Percentiles rank a stretch among this genome's conserved stretches.
These are phyloP conservation scores for Arachnomyces sp. DNA, from an alignment of 2,329 filamentous ascomycete species.

Conservation along the genomic window DNA sequence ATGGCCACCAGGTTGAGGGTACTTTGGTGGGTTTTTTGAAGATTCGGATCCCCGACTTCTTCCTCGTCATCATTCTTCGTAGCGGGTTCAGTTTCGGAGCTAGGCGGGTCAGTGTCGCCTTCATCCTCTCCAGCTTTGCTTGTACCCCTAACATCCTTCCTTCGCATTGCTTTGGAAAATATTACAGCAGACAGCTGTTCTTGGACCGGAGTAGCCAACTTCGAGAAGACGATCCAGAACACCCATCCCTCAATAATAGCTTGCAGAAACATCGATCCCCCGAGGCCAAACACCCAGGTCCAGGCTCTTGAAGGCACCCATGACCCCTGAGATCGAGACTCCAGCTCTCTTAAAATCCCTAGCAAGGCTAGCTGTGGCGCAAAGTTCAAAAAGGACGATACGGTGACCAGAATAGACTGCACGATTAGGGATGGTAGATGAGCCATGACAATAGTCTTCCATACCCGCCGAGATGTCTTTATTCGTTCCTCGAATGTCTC, in stretches of 20 bases:
- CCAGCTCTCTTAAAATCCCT: conserved; percentile 56
- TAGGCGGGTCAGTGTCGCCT: conserved; percentile 18
- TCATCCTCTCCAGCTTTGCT: conserved; percentile 29
- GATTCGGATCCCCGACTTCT: conserved; percentile 43
- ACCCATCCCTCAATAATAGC: conserved; percentile 57
- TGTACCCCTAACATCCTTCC: conserved; percentile 63
- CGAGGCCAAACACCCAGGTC: conserved; percentile 60
- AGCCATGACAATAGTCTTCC: conserved; percentile 51
- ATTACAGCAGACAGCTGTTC: conserved; percentile 63
- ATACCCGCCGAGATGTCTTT: conserved; percentile 39
- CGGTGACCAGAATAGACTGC: conserved; percentile 52
- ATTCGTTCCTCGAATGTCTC: conserved; percentile 35
- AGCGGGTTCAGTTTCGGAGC: conserved; percentile 23
- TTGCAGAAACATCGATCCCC: conserved; percentile 47
- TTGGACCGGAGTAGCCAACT: conserved; percentile 57
- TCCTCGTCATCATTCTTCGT: conserved; percentile 29
- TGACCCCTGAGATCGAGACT: conserved; percentile 43
- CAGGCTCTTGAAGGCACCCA: conserved; percentile 49
- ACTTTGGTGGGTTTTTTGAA: conserved; percentile 56
- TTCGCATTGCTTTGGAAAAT: conserved; percentile 67
- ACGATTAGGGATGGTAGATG: conserved; percentile 49
- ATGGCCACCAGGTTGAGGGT: conserved; percentile 74
- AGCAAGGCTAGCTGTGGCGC: conserved; percentile 62
- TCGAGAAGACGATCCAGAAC: conserved; percentile 57
- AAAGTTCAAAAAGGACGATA: conserved; percentile 53